These are phyloP conservation scores for Xylaria sp. DNA, from an alignment of 2,329 filamentous ascomycete genomes.

Conservation along the genomic window DNA sequence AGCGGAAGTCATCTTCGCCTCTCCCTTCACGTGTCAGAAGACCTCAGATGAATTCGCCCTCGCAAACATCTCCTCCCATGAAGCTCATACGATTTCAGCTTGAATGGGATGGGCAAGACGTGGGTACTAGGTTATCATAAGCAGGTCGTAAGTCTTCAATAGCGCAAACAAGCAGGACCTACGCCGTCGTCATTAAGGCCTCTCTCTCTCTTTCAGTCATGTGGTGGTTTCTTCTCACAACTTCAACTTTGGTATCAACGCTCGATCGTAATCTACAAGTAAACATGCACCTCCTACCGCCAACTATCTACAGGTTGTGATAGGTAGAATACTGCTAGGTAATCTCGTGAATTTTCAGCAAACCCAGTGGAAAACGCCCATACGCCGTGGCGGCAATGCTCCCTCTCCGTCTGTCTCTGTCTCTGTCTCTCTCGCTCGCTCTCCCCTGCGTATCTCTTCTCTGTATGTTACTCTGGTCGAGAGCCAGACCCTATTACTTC, in stretches of 20 bases:
- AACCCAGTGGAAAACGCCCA: constrained; percentile 11
- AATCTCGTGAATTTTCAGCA: background rate
- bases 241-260: background rate
- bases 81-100: too few relatives aligned
- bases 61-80: too few relatives aligned
- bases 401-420: background rate
- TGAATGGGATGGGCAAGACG: background rate
- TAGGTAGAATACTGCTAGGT: background rate
- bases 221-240: background rate
- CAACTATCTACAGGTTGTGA: background rate
- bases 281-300: background rate
- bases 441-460: background rate
- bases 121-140: background rate
- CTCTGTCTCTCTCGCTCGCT: background rate
- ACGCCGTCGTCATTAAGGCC: too few relatives aligned
- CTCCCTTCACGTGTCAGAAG: background rate
- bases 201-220: background rate
- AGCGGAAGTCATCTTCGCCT: background rate
- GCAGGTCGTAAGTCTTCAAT: background rate
- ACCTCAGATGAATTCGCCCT: background rate
- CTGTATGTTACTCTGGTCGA: background rate
- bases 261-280: background rate
- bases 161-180: background rate
- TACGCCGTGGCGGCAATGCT: constrained; percentile 15
- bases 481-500: background rate